Evolutionary conservation across 768 basidiomycete species (phyloP), one percentile per base, ranked within the genome.

Genomic region (Pleurotus sapidus): DNA sequence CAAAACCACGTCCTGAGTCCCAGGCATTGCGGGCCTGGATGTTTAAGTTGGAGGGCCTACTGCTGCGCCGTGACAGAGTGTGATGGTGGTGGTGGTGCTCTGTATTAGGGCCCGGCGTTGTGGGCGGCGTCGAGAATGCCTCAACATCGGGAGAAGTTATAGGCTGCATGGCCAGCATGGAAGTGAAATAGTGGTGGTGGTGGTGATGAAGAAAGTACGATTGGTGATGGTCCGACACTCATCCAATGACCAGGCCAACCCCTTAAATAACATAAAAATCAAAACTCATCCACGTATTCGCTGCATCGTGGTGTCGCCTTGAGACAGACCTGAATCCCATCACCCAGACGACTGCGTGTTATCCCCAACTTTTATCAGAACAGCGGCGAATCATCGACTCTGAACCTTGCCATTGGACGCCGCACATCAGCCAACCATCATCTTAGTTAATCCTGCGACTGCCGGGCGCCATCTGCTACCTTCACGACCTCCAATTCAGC

Each of bases 11-110:
- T 75, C 76, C 76, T 40, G 75, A 70, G 50, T 68, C 73, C 73
- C 73, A 77, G 59, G 75, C 77, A 3, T 67, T 62, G 30, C 30
- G 30, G 57, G 69, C 67, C 48, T 71, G 74, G 55, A 82, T 74
- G 54, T 74, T 74, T 43, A 84, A 70, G 15, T 76, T 79, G 25
- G 73, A 70, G 0, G 79, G 80, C 55, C 76, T 73, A 63, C 75
- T 78, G 58, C 61, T 69, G 51, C 74, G 72, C 37, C 79, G 69
- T 7, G 77, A 77, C 25, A 78, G 64, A 11, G 78, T 76, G 5
- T 34, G 55, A 14, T 49, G 25, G 14, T 46, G 25, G 15, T 39
- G 6, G 17, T 20, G 15, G 39, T 34, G 30, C 30, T 34, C 9
- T 11, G 30, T 34, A 34, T 14, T 50, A 24, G 63, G 64, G 23